Base-by-base conservation (phyloP, 352 stramenopile species). In the Phytophthora uliginosa region DNA sequence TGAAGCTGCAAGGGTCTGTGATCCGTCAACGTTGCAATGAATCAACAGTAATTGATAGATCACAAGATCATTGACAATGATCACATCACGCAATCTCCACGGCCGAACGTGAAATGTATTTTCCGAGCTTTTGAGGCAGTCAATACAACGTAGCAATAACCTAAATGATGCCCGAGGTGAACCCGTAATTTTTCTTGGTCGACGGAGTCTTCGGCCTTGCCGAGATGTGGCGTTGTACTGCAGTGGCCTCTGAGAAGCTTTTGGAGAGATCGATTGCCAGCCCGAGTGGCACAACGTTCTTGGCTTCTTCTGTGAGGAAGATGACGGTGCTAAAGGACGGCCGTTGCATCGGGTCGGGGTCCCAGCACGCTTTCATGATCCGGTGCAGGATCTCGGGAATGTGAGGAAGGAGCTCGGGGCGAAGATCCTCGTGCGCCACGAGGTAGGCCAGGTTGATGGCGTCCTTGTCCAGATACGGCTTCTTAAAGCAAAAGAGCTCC, bases 401-500 rank as follows among this genome's bases (percentile, higher is more conserved):
- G 48, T 94, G 86, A 18, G 83, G 76, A 18, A 83, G 67, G 45
- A 94, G 66, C 38, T 85, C 76, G 0, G 86, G 86, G 0, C 84
- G 84, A n/a, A 94, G 78, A 68, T 92, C 83, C 51, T 92, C 85
- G 69, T 94, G 82, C 7, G 86, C 86, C 7, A 94, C 84, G 68
- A 94, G 86, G 69, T 94, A 92, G 34, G 84, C 84, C 34, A 94
- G 33, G 33, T 90, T 94, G 74, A 94, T 94, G 17, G 84, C 83
- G 60, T 94, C 86, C 38, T 94, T 84, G 70, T 94, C 86, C 50
- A 94, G 58, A 65, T 94, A 94, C 33, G 86, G 86, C 60, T 94
- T 94, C 77, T 92, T 91, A 70, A 94, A 94, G 76, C 86, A 94
- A 38, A 94, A 94, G 13, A 94, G 77, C 55, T 94, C 84, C 86